Evolutionary conservation across 2,329 filamentous ascomycete genomes (phyloP), one percentile per base, ranked within the genome.

Genomic region (Phialophora expanda): DNA sequence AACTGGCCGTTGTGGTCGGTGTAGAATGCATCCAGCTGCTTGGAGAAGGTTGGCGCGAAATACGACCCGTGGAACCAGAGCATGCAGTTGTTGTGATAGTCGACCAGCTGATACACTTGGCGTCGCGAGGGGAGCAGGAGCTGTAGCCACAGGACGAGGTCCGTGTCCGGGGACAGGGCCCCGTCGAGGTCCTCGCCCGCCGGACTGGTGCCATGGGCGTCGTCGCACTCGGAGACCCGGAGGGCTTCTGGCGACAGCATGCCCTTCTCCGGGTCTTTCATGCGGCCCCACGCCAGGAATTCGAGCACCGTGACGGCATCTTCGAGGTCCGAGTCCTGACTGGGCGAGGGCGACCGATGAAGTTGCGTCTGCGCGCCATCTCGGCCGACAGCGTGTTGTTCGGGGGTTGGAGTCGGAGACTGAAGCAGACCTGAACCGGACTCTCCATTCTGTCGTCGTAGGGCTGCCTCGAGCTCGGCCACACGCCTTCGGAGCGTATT

Each of bases 221-320:
- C 57, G 17, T 67, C 62, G 50, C 55, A 41, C 55, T 67, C 65
- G 7, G 57, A 59, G 12, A 51, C 57, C 53, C 56, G 54, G 20
- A 63, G 59, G 12, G 62, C 62, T 63, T 67, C 61, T 14, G 61
- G 63, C 17, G 66, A 68, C 2, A 66, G 56, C 28, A 53, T 66
- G 24, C 61, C 58, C 30, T 56, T 57, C 11, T 67, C 56, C 9
- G 74, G 74, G 50, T 82, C 77, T 68, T 83, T 83, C 50, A 76
- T 75, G 6, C 81, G 76, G 11, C 81, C 81, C 81, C 81, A 83
- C 0, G 81, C 80, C 4, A 83, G 74, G 57, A 82, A 83, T 64
- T 83, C 81, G 0, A 83, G 75, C 3, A 83, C 79, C 2, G 81
- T 81, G 1, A 80, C 81, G 1, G 80, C 80, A 70, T 81, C 79